These are phyloP conservation scores for Phytophthora sp. DNA, from an alignment of 352 stramenopile species.

Conservation along the genomic window DNA sequence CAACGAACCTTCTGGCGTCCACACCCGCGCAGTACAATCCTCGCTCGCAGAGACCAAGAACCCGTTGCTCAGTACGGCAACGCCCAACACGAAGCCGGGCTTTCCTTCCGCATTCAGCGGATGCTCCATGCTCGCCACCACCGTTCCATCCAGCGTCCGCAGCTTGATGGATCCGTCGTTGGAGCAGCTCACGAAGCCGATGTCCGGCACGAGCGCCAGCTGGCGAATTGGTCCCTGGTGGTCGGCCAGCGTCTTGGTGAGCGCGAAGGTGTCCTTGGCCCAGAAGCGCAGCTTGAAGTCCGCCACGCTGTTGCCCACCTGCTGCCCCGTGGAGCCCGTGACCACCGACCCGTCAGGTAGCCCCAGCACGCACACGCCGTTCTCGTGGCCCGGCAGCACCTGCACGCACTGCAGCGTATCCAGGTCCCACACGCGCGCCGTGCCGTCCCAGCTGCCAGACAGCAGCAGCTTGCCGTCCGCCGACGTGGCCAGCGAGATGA, in stretches of 20 bases:
- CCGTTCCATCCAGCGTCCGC: slow-evolving; percentile 60
- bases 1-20: slow-evolving; percentile 55
- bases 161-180: slow-evolving; percentile 85
- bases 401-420: slow-evolving; percentile 56
- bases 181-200: slow-evolving; percentile 86
- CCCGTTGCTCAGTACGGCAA: slow-evolving; percentile 62
- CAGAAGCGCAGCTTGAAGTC: slow-evolving; percentile 86
- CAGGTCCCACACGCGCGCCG: slow-evolving; percentile 76
- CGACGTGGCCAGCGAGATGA: slow-evolving; percentile 73
- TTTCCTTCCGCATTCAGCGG: slow-evolving; percentile 86
- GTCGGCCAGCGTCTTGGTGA: slow-evolving; percentile 66
- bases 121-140: slow-evolving; percentile 73
- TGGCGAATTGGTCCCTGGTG: slow-evolving; percentile 78
- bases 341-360: slow-evolving; percentile 68
- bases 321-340: slow-evolving; percentile 77
- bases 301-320: slow-evolving; percentile 77
- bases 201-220: slow-evolving; percentile 61
- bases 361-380: slow-evolving; percentile 81
- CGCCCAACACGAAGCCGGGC: slow-evolving; percentile 79
- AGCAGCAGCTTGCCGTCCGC: slow-evolving; percentile 51
- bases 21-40: slow-evolving; percentile 84
- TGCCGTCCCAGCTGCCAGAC: slow-evolving; percentile 86
- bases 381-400: slow-evolving; percentile 73
- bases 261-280: slow-evolving; percentile 47
- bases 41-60: slow-evolving; percentile 81